A percentile compares a stretch with the other conserved stretches of the same genome.
Conservation (phyloP, 257 asterid species). For the Marsdenia floribunda region DNA sequence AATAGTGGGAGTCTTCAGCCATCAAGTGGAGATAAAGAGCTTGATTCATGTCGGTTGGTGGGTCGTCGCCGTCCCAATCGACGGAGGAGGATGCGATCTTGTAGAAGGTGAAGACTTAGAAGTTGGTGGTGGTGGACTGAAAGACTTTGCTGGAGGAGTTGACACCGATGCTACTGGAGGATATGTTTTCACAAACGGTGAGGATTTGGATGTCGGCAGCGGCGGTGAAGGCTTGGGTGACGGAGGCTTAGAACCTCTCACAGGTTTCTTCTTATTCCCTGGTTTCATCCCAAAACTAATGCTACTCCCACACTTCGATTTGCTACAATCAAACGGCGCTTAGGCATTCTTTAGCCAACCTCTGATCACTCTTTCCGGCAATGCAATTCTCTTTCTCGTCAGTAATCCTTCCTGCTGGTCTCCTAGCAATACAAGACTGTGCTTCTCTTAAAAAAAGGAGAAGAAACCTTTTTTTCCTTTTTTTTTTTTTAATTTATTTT, state of each 20-base stretch:
- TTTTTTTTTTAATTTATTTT: too few relatives aligned
- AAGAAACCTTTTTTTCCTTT: too few relatives aligned
- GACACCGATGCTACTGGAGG: too few relatives aligned
- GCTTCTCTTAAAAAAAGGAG: too few relatives aligned
- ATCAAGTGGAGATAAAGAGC: too few relatives aligned
- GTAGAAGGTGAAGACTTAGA: too few relatives aligned
- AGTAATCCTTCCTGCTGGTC: conserved; percentile 22
- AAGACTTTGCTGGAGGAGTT: too few relatives aligned
- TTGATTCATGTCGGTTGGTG: too few relatives aligned
- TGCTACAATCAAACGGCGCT: conserved; percentile 70
- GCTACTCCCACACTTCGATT: conserved; percentile 38
- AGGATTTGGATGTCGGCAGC: conserved; percentile 23
- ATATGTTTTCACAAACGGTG: too few relatives aligned
- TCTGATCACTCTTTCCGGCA: conserved; percentile 55
- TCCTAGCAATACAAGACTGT: conserved; percentile 31
- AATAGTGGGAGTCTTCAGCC: too few relatives aligned
- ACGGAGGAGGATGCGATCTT: conserved; percentile 35
- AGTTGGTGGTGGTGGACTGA: too few relatives aligned
- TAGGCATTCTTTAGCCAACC: conserved; percentile 62
- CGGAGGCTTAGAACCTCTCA: conserved; percentile 15
- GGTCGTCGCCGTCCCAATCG: conserved; percentile 10
- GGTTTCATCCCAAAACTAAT: conserved; percentile 1
- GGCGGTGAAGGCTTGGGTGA: conserved; percentile 33
- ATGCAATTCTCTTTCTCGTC: too few relatives aligned
- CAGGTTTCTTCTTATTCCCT: conserved; percentile 5